Base-by-base conservation (phyloP, 495 filamentous ascomycete species). In the Annulohypoxylon bovei region DNA sequence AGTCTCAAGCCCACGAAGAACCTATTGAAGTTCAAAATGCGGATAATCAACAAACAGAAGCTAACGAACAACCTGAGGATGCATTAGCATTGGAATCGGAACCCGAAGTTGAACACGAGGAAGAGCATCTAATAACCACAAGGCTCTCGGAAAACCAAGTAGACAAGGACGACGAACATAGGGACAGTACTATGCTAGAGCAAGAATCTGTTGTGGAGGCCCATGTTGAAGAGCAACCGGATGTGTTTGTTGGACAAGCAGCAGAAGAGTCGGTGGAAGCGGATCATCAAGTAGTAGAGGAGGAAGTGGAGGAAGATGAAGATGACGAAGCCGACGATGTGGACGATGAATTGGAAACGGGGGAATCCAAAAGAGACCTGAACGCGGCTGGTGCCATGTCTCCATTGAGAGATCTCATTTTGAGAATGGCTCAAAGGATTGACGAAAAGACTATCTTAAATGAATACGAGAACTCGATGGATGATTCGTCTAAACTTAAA, bases 401-500 rank as follows among this genome's bases (percentile, higher is more conserved):
- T 35, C 55, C 71, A 12, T 56, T 77, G 32, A 75, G 78, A 37
- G 67, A 71, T 20, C 44, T 73, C n/a, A 77, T 73, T 53, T 70
- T 72, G 18, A 63, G 46, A 46, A 74, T 71, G 54, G 63, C 68
- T 6, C 67, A 67, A 33, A 70, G 65, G 6, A 63, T 75, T 25
- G 67, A 74, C 18, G 73, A 73, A 49, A 55, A 28, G 28, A 18
- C 69, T 16, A 55, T 72, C 28, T 58, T 63, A 14, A 71, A 74
- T 6, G 72, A 68, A 39, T 59, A 65, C 9, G 70, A 68, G 8
- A 53, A 32, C 16, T 33, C 50, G 5, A 16, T 66, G 12, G 65
- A 75, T n/a, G 68, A 79, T 39, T 72, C 68, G 22, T 71, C 72
- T 12, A 80, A 75, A 62, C 74, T 82, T 5, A 73, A 73, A 52